These are phyloP conservation scores for Perkinsus olseni DNA, from an alignment of 169 alveolate genomes.

Conservation along the genomic window DNA sequence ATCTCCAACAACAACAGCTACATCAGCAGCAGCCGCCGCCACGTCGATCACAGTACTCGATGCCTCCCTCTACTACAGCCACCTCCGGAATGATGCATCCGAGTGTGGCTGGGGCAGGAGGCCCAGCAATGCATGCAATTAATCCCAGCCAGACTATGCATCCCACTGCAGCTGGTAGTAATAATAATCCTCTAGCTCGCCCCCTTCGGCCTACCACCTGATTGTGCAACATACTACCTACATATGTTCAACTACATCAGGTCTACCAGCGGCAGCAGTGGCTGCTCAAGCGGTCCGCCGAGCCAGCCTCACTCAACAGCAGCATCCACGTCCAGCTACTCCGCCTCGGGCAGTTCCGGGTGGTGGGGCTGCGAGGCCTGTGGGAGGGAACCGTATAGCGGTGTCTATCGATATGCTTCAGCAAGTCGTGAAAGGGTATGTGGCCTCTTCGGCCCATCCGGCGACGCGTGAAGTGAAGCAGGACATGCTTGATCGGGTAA, in stretches of 20 bases:
- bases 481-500: not conserved
- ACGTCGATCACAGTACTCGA: not conserved
- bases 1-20: no score
- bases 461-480: not conserved
- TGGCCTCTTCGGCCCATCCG: not conserved
- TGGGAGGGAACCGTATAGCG: not conserved
- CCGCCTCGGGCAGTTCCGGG: not conserved
- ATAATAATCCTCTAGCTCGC: not conserved
- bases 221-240: not conserved
- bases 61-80: not conserved
- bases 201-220: no score
- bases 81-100: not conserved
- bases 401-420: not conserved
- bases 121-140: not conserved
- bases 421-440: not conserved
- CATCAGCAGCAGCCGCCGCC: no score
- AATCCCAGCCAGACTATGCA: not conserved
- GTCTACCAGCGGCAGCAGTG: not conserved
- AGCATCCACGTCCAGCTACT: not conserved
- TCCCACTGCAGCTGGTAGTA: not conserved
- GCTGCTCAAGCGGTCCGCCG: not conserved
- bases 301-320: not conserved
- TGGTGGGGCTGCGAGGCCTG: not conserved
- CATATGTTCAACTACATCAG: not conserved
- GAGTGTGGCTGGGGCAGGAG: not conserved